Base-by-base conservation (phyloP, 2,329 filamentous ascomycete genomes). In the Stagonosporopsis tanaceti region DNA sequence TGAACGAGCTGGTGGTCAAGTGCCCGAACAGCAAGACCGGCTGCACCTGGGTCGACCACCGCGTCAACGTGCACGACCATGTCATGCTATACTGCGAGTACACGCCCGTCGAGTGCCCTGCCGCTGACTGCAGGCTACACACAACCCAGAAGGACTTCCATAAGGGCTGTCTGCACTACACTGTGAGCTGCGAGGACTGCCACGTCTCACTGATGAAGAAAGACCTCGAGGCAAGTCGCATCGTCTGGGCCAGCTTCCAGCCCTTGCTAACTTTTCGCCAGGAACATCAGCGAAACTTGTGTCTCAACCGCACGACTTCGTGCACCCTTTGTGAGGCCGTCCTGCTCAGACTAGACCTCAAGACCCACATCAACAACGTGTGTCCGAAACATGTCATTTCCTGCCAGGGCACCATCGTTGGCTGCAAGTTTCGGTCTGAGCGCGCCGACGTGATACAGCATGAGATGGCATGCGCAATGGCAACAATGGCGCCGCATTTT, bases 71-170 rank as follows among this genome's bases (percentile, higher is more conserved):
- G 46, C 80, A 85, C 69, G 80, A 84, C 57, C 86, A 89, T 68
- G 81, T 87, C 47, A 81, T 84, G 67, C 83, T 84, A 61, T 86
- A 88, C 66, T 89, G 86, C 67, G 80, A 80, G 11, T 84, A 84
- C 65, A 79, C 81, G 47, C 72, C 80, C 35, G 75, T 88, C 22
- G 78, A 81, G 56, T 89, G 86, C 58, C 78, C 82, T 1, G 76
- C 76, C 20, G 64, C 74, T 30, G 73, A 76, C 12, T 89, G 86
- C 68, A 77, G 79, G 20, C 76, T 82, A 59, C 77, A 78, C 46
- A 80, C 84, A n/a, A 79, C 79, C 40, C 81, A 84, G 65, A 87
- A 84, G 69, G 81, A 87, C 68, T 72, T 81, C 38, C 76, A 80
- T 38, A 75, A 79, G 55, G 81, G 78, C 24, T 88, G 85, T 67